Evolutionary conservation across 2,329 filamentous ascomycete species (phyloP).

Genomic region (Phaeophleospora eucalypticola): DNA sequence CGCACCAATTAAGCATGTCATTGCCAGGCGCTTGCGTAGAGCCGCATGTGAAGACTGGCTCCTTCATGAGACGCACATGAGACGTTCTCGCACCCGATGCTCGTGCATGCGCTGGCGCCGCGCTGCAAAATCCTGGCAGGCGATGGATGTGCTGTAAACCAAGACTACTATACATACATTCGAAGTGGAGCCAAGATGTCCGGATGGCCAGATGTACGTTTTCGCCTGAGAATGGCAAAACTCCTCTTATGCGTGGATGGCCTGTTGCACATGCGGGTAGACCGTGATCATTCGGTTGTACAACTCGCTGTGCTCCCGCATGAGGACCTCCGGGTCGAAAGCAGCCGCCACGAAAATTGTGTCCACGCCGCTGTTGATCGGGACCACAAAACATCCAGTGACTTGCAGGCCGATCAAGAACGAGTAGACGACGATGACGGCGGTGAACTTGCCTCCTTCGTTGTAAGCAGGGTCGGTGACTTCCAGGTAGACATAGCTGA

Average conservation of each 20-base stretch:
- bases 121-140: not conserved
- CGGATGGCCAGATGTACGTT: not conserved
- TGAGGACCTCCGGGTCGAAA: constrained; percentile 67
- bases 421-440: constrained; percentile 75
- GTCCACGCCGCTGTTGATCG: constrained; percentile 81
- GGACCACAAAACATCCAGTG: constrained; percentile 83
- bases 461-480: constrained; percentile 82
- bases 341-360: constrained; percentile 82
- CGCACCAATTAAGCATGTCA: not conserved
- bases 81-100: not conserved
- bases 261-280: constrained; percentile 71
- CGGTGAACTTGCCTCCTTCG: constrained; percentile 60
- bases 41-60: not conserved
- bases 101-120: constrained; percentile 1
- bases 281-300: constrained; percentile 74
- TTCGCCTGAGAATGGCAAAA: too few species aligned
- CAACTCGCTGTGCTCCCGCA: constrained; percentile 74
- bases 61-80: not conserved
- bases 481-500: constrained; percentile 81
- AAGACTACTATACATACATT: not conserved
- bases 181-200: not conserved
- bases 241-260: constrained; percentile 47
- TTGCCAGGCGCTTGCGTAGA: not conserved
- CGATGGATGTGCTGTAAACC: not conserved
- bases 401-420: constrained; percentile 91